Evolutionary conservation across 371 early-diverging fungal genomes (phyloP).

Genomic region (Syncephalis plumigaleata): DNA sequence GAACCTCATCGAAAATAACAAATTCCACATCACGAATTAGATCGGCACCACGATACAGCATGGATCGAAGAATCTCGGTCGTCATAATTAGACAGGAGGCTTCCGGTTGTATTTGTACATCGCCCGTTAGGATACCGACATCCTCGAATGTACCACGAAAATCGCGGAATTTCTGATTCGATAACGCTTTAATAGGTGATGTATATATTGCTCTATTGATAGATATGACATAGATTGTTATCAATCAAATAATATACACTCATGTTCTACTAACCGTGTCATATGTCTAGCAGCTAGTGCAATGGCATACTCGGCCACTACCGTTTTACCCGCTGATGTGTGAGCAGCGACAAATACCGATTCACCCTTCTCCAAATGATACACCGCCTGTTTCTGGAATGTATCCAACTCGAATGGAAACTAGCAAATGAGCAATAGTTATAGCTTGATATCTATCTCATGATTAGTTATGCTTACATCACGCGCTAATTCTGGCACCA

Average conservation of each 20-base stretch:
- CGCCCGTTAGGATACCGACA: slow-evolving; percentile 98
- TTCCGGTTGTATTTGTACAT: slow-evolving; percentile 94
- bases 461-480: slow-evolving; percentile 17
- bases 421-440: slow-evolving; percentile 8
- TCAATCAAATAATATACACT: no score
- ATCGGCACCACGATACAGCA: slow-evolving; percentile 96
- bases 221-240: slow-evolving; percentile 1
- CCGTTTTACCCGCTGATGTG: slow-evolving; percentile 99
- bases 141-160: slow-evolving; percentile 84
- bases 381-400: slow-evolving; percentile 98
- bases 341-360: slow-evolving; percentile 99
- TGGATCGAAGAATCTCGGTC: slow-evolving; percentile 96
- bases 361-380: slow-evolving; percentile 86
- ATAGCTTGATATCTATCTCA: neutral
- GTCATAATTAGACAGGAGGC: slow-evolving; percentile 98
- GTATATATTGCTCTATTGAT: slow-evolving; percentile 85
- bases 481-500: slow-evolving; percentile 68
- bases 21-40: slow-evolving; percentile 95
- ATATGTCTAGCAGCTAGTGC: slow-evolving; percentile 84
- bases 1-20: slow-evolving; percentile 99
- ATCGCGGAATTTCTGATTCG: slow-evolving; percentile 98
- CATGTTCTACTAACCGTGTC: slow-evolving; percentile 81
- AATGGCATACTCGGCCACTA: slow-evolving; percentile 98
- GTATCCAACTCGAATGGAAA: slow-evolving; percentile 94
- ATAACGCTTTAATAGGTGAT: slow-evolving; percentile 98